Evolutionary conservation across 108 stramenopile species (phyloP).

Genomic region (Skeletonema marinoi): DNA sequence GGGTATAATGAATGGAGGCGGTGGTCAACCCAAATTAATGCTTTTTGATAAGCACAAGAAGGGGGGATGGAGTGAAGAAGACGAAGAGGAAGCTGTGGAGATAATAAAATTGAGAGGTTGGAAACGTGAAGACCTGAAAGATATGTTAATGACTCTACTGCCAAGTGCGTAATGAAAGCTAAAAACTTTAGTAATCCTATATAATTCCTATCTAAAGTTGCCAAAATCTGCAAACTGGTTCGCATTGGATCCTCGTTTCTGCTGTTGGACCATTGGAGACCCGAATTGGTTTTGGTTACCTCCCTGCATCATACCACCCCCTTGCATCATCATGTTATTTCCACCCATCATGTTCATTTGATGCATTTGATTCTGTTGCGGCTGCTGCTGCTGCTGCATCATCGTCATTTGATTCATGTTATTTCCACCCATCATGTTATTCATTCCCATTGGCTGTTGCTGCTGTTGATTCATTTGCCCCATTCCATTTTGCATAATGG

Average conservation of each 20-base stretch:
- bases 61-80: slow-evolving; percentile 46
- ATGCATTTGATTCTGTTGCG: slow-evolving; percentile 27
- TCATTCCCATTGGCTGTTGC: background rate
- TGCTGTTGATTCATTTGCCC: slow-evolving; percentile 31
- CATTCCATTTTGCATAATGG: slow-evolving; percentile 22
- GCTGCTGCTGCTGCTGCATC: slow-evolving; percentile 23
- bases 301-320: slow-evolving; percentile 27
- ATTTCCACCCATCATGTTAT: slow-evolving; percentile 21
- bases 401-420: slow-evolving; percentile 32
- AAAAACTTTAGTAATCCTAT: background rate
- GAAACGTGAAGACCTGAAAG: slow-evolving; percentile 68
- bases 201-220: slow-evolving; percentile 33
- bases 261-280: slow-evolving; percentile 19
- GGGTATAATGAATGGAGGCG: slow-evolving; percentile 25
- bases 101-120: slow-evolving; percentile 53
- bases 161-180: slow-evolving; percentile 46
- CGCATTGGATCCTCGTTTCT: slow-evolving; percentile 22
- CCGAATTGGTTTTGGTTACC: slow-evolving; percentile 22
- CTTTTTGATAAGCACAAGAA: slow-evolving; percentile 44
- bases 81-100: slow-evolving; percentile 52
- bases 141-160: slow-evolving; percentile 66
- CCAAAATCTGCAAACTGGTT: slow-evolving; percentile 54
- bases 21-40: slow-evolving; percentile 38
- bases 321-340: slow-evolving; percentile 3
- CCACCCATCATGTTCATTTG: slow-evolving; percentile 31